Conservation (phyloP, 2,329 filamentous ascomycete genomes). For the Colletotrichum caudatum region DNA sequence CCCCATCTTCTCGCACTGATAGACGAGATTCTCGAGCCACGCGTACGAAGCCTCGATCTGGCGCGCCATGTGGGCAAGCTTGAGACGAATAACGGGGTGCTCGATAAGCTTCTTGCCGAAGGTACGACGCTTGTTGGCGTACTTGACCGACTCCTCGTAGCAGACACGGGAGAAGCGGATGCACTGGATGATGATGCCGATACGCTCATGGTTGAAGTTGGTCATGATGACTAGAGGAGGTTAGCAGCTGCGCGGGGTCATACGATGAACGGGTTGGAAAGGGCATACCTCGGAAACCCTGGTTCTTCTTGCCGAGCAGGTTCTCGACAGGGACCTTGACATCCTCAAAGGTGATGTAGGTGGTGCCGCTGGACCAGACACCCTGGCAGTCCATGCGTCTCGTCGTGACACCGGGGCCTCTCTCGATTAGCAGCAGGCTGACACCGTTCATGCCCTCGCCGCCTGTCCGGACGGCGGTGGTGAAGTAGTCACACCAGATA, state of each 20-base stretch:
- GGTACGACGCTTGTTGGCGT: conserved; percentile 95
- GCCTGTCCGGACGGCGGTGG: conserved; percentile 92
- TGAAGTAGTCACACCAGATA: conserved; percentile 97
- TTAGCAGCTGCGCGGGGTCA: conserved; percentile 32
- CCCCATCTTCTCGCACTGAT: conserved; percentile 91
- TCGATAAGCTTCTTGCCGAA: conserved; percentile 98
- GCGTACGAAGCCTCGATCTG: conserved; percentile 98
- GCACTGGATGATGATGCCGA: conserved; percentile 98
- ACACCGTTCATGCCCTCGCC: conserved; percentile 93
- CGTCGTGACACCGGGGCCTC: conserved; percentile 88
- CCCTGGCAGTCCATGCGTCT: conserved; percentile 98
- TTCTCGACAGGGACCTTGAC: conserved; percentile 99
- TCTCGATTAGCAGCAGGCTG: conserved; percentile 91
- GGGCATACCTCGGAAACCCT: conserved; percentile 84
- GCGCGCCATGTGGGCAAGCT: conserved; percentile 97
- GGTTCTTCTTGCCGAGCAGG: conserved; percentile 96
- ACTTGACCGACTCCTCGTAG: conserved; percentile 96
- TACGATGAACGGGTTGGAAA: background rate
- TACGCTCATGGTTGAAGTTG: conserved; percentile 99
- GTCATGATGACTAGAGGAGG: conserved; percentile 86
- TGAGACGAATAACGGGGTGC: conserved; percentile 96
- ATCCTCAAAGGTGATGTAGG: conserved; percentile 98
- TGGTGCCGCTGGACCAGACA: conserved; percentile 94
- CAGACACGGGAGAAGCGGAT: conserved; percentile 95
- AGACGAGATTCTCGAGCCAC: conserved; percentile 96